Percentiles rank a stretch among this genome's conserved stretches.
Conservation (phyloP, 2,329 filamentous ascomycete genomes). For the Calonectria pteridis region DNA sequence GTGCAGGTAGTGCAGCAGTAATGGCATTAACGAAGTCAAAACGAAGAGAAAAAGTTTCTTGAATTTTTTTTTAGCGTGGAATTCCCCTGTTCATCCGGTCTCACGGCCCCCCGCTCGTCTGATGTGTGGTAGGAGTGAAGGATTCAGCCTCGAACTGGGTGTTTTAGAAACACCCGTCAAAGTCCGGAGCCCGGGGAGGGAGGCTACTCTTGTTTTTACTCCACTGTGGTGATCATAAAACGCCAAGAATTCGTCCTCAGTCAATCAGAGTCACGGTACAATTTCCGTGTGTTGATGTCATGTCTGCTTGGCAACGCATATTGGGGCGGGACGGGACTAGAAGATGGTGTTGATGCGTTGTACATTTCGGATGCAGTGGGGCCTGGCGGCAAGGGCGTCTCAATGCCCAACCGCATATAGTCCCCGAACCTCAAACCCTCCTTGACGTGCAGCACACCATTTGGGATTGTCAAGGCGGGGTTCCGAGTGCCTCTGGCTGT, state of each 20-base stretch:
- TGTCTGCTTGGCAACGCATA: slow-evolving; percentile 18
- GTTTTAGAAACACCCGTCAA: not conserved
- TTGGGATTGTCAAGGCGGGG: slow-evolving; percentile 31
- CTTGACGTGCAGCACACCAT: slow-evolving; percentile 39
- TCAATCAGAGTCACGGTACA: slow-evolving; percentile 13
- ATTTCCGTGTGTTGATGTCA: slow-evolving; percentile 24
- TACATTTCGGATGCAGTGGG: slow-evolving; percentile 56
- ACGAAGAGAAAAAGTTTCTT: slow-evolving; percentile 23
- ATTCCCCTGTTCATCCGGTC: not conserved
- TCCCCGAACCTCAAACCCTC: slow-evolving; percentile 33
- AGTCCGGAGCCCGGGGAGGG: not conserved
- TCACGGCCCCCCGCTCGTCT: not conserved
- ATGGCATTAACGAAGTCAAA: slow-evolving; percentile 37
- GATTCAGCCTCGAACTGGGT: slow-evolving; percentile 8
- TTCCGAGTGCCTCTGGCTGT: slow-evolving; percentile 31
- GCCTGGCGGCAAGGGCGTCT: slow-evolving; percentile 59
- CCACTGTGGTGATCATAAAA: not conserved
- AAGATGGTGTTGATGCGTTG: slow-evolving; percentile 59
- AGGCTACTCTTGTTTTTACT: not conserved
- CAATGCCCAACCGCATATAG: slow-evolving; percentile 62
- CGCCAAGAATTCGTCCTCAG: slow-evolving; percentile 1
- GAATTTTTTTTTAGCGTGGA: slow-evolving; percentile 1
- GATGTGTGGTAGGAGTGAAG: slow-evolving; percentile 8
- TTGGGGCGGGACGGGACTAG: slow-evolving; percentile 25
- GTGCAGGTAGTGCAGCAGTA: slow-evolving; percentile 86